Base-by-base conservation (phyloP, 208 protist species). In the Trypanosoma cruzi region DNA sequence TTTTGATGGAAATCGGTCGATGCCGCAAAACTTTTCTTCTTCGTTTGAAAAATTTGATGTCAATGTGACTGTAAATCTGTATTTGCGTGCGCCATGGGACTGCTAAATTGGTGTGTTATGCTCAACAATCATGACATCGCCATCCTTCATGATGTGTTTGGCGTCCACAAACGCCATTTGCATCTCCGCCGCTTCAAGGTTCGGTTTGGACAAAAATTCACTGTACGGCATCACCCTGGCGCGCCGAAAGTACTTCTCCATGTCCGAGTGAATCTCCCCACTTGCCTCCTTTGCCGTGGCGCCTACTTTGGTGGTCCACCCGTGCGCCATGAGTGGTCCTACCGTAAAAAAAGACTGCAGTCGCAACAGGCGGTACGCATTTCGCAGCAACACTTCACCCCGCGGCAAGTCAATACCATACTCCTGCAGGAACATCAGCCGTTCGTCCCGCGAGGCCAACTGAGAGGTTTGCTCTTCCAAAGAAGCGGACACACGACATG, bases 321-420 rank as follows among this genome's bases (percentile, higher is more conserved):
- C 87, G 68, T 88, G 85, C 20, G 89, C 79, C 89, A 95, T 94
- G 40, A 84, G 75, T 26, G 92, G 92, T 29, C 92, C 92, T 14
- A 94, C 86, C 4, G 92, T 96, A 77, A 94, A 96, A 64, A 96
- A 96, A 18, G 89, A 89, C 59, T 94, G 83, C 56, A 94, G 73
- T 32, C 65, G 71, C 52, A 94, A 75, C 29, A 93, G 53, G 13
- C 44, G 4, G 53, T 89, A 89, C 36, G 92, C 88, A 32, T 66
- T 63, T 56, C 68, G 68, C 72, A 94, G 70, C n/a, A 96, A 63
- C 24, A 83, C 73, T 67, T 95, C 82, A 20, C 88, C 86, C n/a
- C 69, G 73, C 22, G 86, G 87, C 29, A 71, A 70, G 18, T 84
- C 66, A 52, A 96, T 85, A 55, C 80, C 89, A 75, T 94, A 96